phyloP scores from a whole-genome alignment of 2,329 filamentous ascomycete species.

The Calonectria naviculata region DNA sequence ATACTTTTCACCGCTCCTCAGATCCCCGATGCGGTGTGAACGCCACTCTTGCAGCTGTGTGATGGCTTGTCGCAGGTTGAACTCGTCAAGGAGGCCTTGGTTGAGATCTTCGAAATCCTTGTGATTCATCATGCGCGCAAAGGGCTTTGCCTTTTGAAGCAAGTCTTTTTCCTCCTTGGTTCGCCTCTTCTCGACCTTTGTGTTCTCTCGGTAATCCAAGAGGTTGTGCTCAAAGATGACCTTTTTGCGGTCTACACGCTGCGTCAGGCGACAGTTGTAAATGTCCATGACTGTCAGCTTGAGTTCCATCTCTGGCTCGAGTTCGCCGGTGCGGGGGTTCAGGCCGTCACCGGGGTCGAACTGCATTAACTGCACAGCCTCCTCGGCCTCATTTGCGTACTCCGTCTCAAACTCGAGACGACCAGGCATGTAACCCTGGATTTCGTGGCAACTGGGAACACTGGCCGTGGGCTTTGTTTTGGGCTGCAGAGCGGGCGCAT shows the following conservation, averaged over 20 bases:
- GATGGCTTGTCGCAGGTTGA: constrained; percentile 91
- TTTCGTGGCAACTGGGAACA: constrained; percentile 96
- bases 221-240: constrained; percentile 96
- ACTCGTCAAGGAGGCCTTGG: constrained; percentile 87
- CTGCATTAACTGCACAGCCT: constrained; percentile 97
- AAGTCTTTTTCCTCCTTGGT: constrained; percentile 96
- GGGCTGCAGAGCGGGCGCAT: constrained; percentile 83
- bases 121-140: constrained; percentile 96
- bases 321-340: constrained; percentile 83
- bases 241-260: constrained; percentile 93
- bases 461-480: constrained; percentile 97
- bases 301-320: constrained; percentile 96
- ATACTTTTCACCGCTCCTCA: constrained; percentile 90
- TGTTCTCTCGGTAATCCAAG: constrained; percentile 93
- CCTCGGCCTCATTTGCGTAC: constrained; percentile 97
- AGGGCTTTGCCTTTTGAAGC: constrained; percentile 93
- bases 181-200: constrained; percentile 89
- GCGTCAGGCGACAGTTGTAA: constrained; percentile 92
- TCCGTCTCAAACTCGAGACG: constrained; percentile 98
- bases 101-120: constrained; percentile 89
- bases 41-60: constrained; percentile 95
- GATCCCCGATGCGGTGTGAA: constrained; percentile 82
- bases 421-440: constrained; percentile 98
- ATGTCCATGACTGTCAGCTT: constrained; percentile 99
- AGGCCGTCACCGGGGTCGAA: constrained; percentile 97